phyloP scores from a whole-genome alignment of 805 yeast species.

The Grigorovia jiainica region DNA sequence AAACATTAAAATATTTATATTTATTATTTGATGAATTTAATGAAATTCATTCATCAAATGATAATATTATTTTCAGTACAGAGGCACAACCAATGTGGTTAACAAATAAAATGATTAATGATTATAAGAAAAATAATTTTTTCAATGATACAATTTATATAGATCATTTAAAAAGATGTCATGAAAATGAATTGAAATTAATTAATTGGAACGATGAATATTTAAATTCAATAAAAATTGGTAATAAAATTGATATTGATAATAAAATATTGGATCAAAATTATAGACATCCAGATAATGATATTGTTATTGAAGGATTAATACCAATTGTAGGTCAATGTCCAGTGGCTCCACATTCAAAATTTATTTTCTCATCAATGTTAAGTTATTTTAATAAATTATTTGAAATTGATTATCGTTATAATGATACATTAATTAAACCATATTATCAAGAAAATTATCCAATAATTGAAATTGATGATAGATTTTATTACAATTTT shows the following conservation, averaged over 20 bases:
- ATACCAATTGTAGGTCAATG: not conserved
- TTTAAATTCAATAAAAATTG: not conserved
- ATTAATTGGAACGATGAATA: not conserved
- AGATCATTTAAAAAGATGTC: slow-evolving; percentile 11
- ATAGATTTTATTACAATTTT: slow-evolving; percentile 28
- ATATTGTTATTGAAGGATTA: not conserved
- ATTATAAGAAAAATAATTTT: slow-evolving; percentile 17
- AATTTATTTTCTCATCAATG: slow-evolving; percentile 28
- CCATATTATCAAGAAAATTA: slow-evolving; percentile 31
- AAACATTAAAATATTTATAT: slow-evolving; percentile 75
- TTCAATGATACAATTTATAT: slow-evolving; percentile 14
- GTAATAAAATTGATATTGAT: not conserved
- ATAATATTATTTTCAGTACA: slow-evolving; percentile 56
- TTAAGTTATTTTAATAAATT: slow-evolving; percentile 32
- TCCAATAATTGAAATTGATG: slow-evolving; percentile 25
- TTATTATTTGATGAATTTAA: slow-evolving; percentile 67
- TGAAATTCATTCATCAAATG: slow-evolving; percentile 36
- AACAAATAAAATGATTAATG: slow-evolving; percentile 28
- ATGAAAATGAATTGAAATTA: not conserved
- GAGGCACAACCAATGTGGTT: slow-evolving; percentile 91
- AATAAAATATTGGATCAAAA: not conserved
- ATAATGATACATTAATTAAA: slow-evolving; percentile 31
- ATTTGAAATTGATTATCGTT: slow-evolving; percentile 37
- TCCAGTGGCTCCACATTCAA: not conserved
- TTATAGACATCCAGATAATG: not conserved